Evolutionary conservation across 495 filamentous ascomycete species (phyloP).

Genomic region (Wilcoxina mikolae): DNA sequence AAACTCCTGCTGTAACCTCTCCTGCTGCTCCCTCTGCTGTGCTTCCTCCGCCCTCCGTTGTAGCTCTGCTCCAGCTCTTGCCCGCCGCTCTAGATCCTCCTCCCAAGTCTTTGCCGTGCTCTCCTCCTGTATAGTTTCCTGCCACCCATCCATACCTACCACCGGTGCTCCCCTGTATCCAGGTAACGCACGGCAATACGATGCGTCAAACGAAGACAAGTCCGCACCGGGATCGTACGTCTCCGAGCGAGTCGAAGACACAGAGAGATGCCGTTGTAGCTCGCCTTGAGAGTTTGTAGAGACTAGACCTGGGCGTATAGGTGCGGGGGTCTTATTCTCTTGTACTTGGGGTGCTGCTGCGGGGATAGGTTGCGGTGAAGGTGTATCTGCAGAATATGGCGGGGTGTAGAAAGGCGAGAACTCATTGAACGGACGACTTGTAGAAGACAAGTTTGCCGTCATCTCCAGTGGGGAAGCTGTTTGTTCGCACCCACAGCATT

Average conservation of each 20-base stretch:
- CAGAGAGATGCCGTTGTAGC: constrained; percentile 12
- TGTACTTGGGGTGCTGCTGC: constrained; percentile 3
- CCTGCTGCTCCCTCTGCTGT: constrained; percentile 15
- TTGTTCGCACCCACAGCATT: not conserved
- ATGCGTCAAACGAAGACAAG: constrained; percentile 23
- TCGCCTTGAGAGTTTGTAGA: constrained; percentile 6
- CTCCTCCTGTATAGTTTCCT: constrained; percentile 17
- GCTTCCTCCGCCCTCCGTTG: constrained; percentile 24
- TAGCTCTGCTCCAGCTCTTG: constrained; percentile 20
- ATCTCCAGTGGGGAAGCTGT: constrained; percentile 7
- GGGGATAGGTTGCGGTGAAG: not conserved
- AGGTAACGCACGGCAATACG: constrained; percentile 16
- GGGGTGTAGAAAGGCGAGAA: constrained; percentile 22
- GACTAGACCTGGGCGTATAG: constrained; percentile 8
- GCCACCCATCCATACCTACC: constrained; percentile 19
- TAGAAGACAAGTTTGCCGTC: constrained; percentile 11
- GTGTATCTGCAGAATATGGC: constrained; percentile 2
- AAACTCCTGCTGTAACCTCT: constrained; percentile 20
- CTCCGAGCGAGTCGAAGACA: constrained; percentile 15
- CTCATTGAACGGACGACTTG: constrained; percentile 21
- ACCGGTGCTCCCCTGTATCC: constrained; percentile 12
- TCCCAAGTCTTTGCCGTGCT: constrained; percentile 27
- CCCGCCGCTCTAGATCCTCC: constrained; percentile 25
- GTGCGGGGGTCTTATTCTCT: not conserved
- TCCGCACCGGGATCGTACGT: constrained; percentile 24